Conservation (phyloP, 2,329 filamentous ascomycete species). For the Fusarium solani-melongenae region DNA sequence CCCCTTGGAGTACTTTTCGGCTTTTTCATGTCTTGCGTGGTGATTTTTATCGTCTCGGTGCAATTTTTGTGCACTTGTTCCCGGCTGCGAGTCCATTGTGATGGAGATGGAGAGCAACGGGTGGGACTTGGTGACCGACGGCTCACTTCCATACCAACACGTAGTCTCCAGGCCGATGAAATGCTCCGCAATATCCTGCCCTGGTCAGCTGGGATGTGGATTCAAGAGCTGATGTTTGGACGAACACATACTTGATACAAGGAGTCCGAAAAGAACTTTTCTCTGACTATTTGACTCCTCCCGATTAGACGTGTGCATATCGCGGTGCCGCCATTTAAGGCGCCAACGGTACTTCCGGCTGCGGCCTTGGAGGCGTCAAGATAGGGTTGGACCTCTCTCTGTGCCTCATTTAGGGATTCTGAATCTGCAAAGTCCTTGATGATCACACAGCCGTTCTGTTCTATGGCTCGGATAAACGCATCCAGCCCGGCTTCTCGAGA, state of each 20-base stretch:
- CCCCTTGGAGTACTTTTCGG: slow-evolving; percentile 24
- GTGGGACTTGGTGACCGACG: slow-evolving; percentile 46
- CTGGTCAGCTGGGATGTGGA: background rate
- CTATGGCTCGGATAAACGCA: slow-evolving; percentile 21
- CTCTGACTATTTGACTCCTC: slow-evolving; percentile 48
- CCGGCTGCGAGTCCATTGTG: slow-evolving; percentile 49
- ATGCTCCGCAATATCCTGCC: slow-evolving; percentile 38
- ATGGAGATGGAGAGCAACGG: slow-evolving; percentile 52
- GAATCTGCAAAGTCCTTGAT: slow-evolving; percentile 22
- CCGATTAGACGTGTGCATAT: slow-evolving; percentile 50
- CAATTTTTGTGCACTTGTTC: slow-evolving; percentile 46
- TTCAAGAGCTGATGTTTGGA: slow-evolving; percentile 3
- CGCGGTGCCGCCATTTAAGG: slow-evolving; percentile 48
- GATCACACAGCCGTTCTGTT: slow-evolving; percentile 26
- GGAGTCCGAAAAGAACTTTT: slow-evolving; percentile 47
- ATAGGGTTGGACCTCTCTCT: slow-evolving; percentile 21
- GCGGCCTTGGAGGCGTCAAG: slow-evolving; percentile 25
- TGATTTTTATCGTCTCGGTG: slow-evolving; percentile 55
- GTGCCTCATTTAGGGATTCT: slow-evolving; percentile 11
- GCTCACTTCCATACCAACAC: slow-evolving; percentile 47
- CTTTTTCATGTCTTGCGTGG: slow-evolving; percentile 46
- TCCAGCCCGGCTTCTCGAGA: slow-evolving; percentile 15
- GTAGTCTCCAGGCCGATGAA: slow-evolving; percentile 50
- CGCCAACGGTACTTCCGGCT: slow-evolving; percentile 34
- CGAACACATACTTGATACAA: slow-evolving; percentile 27